Percentiles rank a stretch among this genome's conserved stretches.
Conservation (phyloP, 2,329 filamentous ascomycete genomes). For the Colletotrichum eremochloae region DNA sequence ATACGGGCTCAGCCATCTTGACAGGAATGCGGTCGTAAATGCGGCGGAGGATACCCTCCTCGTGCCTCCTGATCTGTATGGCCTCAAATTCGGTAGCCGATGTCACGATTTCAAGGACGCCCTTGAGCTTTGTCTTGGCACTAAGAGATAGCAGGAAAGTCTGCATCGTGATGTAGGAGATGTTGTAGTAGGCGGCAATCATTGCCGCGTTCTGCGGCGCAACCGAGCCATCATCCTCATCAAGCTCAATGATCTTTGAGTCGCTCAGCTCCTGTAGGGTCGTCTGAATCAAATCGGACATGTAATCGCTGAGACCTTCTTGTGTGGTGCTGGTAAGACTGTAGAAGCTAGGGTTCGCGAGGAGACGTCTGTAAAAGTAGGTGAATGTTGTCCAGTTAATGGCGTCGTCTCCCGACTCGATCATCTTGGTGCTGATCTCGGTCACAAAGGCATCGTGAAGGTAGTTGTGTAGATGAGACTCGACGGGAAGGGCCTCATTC, state of each 20-base stretch:
- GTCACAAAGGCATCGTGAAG: slow-evolving; percentile 97
- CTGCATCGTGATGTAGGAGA: slow-evolving; percentile 99
- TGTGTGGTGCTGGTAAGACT: slow-evolving; percentile 89
- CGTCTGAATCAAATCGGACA: slow-evolving; percentile 94
- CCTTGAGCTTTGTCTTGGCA: slow-evolving; percentile 93
- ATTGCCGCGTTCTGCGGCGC: slow-evolving; percentile 94
- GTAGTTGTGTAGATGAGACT: slow-evolving; percentile 92
- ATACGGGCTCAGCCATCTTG: slow-evolving; percentile 89
- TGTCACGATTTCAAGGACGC: slow-evolving; percentile 95
- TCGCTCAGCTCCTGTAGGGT: slow-evolving; percentile 92
- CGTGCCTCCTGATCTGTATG: slow-evolving; percentile 93
- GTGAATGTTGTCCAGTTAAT: slow-evolving; percentile 99
- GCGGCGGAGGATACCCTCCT: slow-evolving; percentile 86
- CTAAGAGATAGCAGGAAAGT: slow-evolving; percentile 94
- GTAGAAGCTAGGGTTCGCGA: slow-evolving; percentile 98
- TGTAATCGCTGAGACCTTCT: slow-evolving; percentile 91
- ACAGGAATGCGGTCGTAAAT: slow-evolving; percentile 96
- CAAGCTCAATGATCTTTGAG: slow-evolving; percentile 94
- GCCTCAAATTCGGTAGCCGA: slow-evolving; percentile 97
- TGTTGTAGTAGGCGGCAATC: slow-evolving; percentile 99
- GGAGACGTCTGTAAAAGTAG: slow-evolving; percentile 94
- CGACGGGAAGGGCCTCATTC: slow-evolving; percentile 93
- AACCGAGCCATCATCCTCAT: slow-evolving; percentile 92
- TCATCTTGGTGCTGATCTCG: slow-evolving; percentile 96
- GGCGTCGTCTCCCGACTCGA: slow-evolving; percentile 94